Evolutionary conservation across 2,329 filamentous ascomycete genomes (phyloP).

Genomic region (Blastomyces gilchristii): DNA sequence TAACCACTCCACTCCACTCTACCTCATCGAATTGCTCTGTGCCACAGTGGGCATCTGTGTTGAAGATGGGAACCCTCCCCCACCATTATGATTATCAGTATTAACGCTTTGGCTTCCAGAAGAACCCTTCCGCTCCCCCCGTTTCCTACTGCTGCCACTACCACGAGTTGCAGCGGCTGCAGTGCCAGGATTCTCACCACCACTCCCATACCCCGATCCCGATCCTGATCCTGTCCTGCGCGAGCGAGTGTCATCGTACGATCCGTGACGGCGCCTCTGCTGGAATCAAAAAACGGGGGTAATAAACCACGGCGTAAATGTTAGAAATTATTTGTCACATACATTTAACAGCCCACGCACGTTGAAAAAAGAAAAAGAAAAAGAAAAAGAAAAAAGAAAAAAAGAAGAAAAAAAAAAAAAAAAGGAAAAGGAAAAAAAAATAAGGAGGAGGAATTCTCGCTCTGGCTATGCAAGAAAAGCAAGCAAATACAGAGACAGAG

Average conservation of each 20-base stretch:
- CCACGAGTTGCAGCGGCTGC: not conserved
- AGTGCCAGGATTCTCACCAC: slow-evolving; percentile 16
- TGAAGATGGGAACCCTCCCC: not conserved
- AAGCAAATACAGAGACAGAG: slow-evolving; percentile 16
- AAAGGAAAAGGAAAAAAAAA: slow-evolving; percentile 26
- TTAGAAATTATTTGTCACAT: slow-evolving; percentile 36
- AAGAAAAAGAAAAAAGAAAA: slow-evolving; percentile 24
- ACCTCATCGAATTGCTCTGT: slow-evolving; percentile 34
- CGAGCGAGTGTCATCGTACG: slow-evolving; percentile 29
- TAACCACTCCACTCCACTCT: not conserved
- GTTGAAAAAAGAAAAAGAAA: slow-evolving; percentile 25
- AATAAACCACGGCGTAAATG: slow-evolving; percentile 33
- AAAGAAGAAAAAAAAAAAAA: slow-evolving; percentile 25
- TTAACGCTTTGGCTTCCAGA: slow-evolving; percentile 25
- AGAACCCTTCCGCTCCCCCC: slow-evolving; percentile 31
- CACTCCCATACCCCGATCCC: slow-evolving; percentile 28
- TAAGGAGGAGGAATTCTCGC: slow-evolving; percentile 15
- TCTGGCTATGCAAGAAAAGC: slow-evolving; percentile 10
- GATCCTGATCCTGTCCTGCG: slow-evolving; percentile 1
- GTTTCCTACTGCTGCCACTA: slow-evolving; percentile 31
- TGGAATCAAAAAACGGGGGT: slow-evolving; percentile 5
- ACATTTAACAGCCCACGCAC: slow-evolving; percentile 19
- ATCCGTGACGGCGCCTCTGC: slow-evolving; percentile 38
- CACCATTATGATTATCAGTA: not conserved
- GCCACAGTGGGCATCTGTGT: slow-evolving; percentile 28